Evolutionary conservation across 129 eudicot species (phyloP).

Genomic region (Artemisia annua): DNA sequence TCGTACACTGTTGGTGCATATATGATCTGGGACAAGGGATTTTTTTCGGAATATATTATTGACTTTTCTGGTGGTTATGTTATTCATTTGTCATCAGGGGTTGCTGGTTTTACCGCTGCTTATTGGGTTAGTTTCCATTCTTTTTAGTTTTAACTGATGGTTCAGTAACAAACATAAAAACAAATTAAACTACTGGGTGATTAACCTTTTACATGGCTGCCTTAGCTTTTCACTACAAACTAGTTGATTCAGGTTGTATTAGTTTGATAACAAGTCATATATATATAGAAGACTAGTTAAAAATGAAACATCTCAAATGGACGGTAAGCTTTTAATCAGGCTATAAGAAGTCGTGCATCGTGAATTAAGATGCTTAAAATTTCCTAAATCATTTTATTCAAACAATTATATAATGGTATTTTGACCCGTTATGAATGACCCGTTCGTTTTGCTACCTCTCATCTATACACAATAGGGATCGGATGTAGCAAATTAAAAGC

Average conservation of each 20-base stretch:
- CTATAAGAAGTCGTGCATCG: no score
- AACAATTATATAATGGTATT: no score
- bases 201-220: background rate
- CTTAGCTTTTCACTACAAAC: background rate
- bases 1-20: conserved; percentile 73
- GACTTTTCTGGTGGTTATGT: conserved; percentile 86
- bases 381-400: no score
- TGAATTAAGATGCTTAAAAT: no score
- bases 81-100: conserved; percentile 74
- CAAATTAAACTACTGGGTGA: background rate
- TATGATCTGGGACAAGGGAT: conserved; percentile 62
- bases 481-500: background rate
- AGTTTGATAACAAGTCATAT: no score
- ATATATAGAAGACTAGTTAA: no score
- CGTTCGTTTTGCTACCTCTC: no score
- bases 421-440: no score
- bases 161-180: background rate
- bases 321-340: no score
- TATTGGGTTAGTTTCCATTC: conserved; percentile 56
- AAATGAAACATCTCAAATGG: no score
- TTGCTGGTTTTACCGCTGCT: conserved; percentile 88
- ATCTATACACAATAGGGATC: no score
- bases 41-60: conserved; percentile 39
- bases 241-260: background rate
- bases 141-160: background rate